Base-by-base conservation (phyloP, 1,139 yeast genomes). In the Hyphopichia buzzinii region DNA sequence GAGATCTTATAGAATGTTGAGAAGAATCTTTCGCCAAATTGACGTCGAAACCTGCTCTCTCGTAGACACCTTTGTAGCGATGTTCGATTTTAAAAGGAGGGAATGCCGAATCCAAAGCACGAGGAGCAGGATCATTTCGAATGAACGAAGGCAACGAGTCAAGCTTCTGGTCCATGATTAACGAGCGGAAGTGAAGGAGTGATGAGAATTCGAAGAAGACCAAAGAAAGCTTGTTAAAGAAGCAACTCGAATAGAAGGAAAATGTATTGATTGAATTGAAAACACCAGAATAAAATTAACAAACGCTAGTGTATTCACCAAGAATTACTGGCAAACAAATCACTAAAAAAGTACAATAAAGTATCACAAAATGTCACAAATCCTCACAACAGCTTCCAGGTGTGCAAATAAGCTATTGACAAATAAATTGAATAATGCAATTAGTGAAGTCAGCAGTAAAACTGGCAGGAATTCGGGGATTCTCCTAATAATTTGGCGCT, bases 41-140 rank as follows among this genome's bases (percentile, higher is more conserved):
- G 24, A 77, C 76, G 31, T 79, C 84, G 46, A 80, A 80, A 0
- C 86, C 86, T 0, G 85, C 85, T 46, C 84, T 57, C 54, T 80
- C 85, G 45, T 79, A 73, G 4, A 79, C 85, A 1, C 84, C 81
- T 46, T 67, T 67, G 52, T 77, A 79, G 27, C 77, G 60, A 35
- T 72, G 77, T 31, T 73, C 74, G 2, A 74, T 66, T 42, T 76
- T 77, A 46, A 80, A 60, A 0, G 80, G 76, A n/a, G 86, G 86
- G 46, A 80, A 80, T 1, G 85, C 72, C 24, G 72, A 61, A 39
- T 67, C 69, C 39, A 57, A 57, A 30, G 60, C 48, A 39, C 58
- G 50, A 25, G 65, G 62, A 2, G 67, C 53, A 11, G 59, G 57
- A 33, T 64, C 67, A 16, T 55, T 41, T 38, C 62, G 52, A 19